Base-by-base conservation (phyloP, 768 basidiomycete genomes). In the Thelephora ganbajun region DNA sequence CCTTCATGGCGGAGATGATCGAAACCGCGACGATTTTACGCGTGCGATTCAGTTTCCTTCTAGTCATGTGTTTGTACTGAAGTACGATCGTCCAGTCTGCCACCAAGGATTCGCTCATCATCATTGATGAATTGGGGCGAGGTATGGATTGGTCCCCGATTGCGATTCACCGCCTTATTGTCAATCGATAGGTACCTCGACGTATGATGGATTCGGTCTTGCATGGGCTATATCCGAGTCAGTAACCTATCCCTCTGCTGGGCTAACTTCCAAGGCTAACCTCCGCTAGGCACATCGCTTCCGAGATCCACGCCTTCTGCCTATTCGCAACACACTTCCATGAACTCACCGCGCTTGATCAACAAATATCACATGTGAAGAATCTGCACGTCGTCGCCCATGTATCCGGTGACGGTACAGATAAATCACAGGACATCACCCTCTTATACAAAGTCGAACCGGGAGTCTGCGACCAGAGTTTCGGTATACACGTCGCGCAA, bases 1-100 rank as follows among this genome's bases (percentile, higher is more conserved):
- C 94, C 0, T 99, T 99, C 62, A 98, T 98, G 94, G 93, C 92
- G 1, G 96, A 99, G 64, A 98, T 98, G 96, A 73, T 99, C 23
- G 96, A 99, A 63, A 98, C 93, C 0, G 93, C 96, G 0, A 89
- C 87, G 0, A 98, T 98, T 56, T 73, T 99, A 37, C 75, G 83
- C 56, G 90, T 89, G 34, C 23, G 78, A 9, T 9, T 30, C 9
- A 57, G 30, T 36, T n/a, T 47, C 42, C 33, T 11, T 34, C 23
- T 35, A 13, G 9, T 26, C 22, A 33, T 11, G 37, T 12, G 19
- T 6, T n/a, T 4, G 18, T 39, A 19, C 44, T 44, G n/a, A 16
- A 33, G 51, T 11, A 52, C 5, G 20, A 12, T 23, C 13, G 23
- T 16, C 16, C 34, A 96, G 91, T 83, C 88, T 23, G 92, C 96